These are phyloP conservation scores for Volvox carteri DNA, from an alignment of 163 green algal genomes.

Conservation along the genomic window DNA sequence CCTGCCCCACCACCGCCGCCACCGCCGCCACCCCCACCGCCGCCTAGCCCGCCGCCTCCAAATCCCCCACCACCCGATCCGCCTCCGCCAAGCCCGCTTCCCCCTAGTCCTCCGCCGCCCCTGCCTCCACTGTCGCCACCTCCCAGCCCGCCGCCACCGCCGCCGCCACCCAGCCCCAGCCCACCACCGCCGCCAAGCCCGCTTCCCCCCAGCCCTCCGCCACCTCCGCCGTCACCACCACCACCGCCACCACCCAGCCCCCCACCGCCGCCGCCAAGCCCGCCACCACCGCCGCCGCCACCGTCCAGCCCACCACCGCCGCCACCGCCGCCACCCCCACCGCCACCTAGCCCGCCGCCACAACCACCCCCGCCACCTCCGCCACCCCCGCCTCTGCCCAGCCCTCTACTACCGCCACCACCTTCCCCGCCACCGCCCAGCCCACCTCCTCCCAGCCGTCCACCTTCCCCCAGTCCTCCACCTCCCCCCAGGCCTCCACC, in stretches of 20 bases:
- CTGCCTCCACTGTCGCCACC: background rate
- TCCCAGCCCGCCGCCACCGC: background rate
- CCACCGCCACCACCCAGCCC: background rate
- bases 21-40: background rate
- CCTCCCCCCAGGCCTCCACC: background rate
- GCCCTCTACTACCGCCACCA: no score
- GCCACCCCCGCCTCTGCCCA: no score
- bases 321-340: background rate
- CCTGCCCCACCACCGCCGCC: background rate
- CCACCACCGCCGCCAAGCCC: background rate
- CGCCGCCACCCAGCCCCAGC: background rate
- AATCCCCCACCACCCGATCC: background rate
- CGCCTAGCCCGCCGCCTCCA: background rate
- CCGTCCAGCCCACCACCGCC: background rate
- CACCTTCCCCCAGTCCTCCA: background rate
- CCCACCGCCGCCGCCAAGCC: background rate
- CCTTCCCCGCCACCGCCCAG: no score
- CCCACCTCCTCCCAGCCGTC: background rate
- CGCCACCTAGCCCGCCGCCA: background rate
- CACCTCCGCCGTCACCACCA: background rate
- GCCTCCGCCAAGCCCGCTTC: background rate
- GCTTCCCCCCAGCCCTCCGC: background rate
- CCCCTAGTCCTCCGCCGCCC: background rate
- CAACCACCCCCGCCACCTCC: no score
- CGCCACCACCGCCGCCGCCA: background rate